Percentiles rank a stretch among this genome's conserved stretches.
Evolutionary conservation across 306 rosid species (phyloP).

Genomic region (Pachyrhizus erosus): DNA sequence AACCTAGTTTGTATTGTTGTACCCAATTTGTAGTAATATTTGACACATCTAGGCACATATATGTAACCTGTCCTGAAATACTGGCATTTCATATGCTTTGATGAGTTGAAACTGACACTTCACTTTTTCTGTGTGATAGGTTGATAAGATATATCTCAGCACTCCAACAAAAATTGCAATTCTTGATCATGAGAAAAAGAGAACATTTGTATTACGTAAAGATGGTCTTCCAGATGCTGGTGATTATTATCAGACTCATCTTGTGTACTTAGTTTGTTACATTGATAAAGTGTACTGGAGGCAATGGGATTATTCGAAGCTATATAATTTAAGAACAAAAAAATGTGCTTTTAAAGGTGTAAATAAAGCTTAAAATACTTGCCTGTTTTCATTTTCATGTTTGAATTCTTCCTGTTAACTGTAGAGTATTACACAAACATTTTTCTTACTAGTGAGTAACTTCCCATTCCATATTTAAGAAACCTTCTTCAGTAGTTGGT

Average conservation of each 20-base stretch:
- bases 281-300: background rate
- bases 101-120: slow-evolving; percentile 27
- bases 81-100: slow-evolving; percentile 28
- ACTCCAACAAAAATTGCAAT: slow-evolving; percentile 87
- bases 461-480: background rate
- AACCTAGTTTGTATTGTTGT: slow-evolving; percentile 1
- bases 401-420: slow-evolving; percentile 24
- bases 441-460: slow-evolving; percentile 8
- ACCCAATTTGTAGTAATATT: background rate
- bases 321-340: background rate
- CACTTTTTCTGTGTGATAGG: slow-evolving; percentile 49
- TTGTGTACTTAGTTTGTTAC: background rate
- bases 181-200: slow-evolving; percentile 83
- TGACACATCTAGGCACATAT: slow-evolving; percentile 12
- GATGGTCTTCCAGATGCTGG: slow-evolving; percentile 97
- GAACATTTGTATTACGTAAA: slow-evolving; percentile 80
- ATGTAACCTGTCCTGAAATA: background rate
- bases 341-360: background rate
- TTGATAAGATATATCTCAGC: slow-evolving; percentile 81
- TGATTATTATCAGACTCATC: slow-evolving; percentile 39
- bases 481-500: background rate
- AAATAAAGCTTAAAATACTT: slow-evolving; percentile 6
- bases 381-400: background rate
- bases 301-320: background rate
- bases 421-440: background rate